Evolutionary conservation across 2,329 filamentous ascomycete species (phyloP).

Genomic region (Colletotrichum costaricense): DNA sequence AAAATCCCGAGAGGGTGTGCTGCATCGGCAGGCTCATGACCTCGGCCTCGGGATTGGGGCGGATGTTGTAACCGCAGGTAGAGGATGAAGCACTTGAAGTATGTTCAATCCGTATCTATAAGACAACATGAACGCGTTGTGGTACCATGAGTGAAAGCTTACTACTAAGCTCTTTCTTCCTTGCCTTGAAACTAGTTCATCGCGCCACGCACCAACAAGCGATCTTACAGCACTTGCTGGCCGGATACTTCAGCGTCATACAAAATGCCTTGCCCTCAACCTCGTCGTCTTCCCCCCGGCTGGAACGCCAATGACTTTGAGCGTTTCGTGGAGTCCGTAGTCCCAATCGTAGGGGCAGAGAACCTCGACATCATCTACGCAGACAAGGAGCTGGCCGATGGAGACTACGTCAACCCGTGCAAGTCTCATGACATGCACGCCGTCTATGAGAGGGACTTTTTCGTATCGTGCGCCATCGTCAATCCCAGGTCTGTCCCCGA

Average conservation of each 20-base stretch:
- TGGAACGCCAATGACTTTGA: conserved; percentile 33
- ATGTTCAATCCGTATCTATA: too few relatives aligned
- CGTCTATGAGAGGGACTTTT: conserved; percentile 52
- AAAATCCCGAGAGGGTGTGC: too few relatives aligned
- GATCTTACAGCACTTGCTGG: too few relatives aligned
- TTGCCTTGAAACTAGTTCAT: too few relatives aligned
- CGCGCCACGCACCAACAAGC: too few relatives aligned
- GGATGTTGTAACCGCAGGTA: too few relatives aligned
- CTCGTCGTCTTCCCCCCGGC: conserved; percentile 14
- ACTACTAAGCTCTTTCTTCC: too few relatives aligned
- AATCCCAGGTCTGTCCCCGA: conserved; percentile 48
- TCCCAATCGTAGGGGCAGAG: conserved; percentile 36
- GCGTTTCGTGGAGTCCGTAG: conserved; percentile 32
- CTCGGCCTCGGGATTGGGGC: too few relatives aligned
- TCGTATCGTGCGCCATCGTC: conserved; percentile 53
- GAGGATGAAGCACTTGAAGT: too few relatives aligned
- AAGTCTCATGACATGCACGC: conserved; percentile 49
- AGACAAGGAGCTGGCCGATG: conserved; percentile 18
- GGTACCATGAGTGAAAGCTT: too few relatives aligned
- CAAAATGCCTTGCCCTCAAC: not conserved
- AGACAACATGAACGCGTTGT: too few relatives aligned
- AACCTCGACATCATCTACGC: conserved; percentile 37
- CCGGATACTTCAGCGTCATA: too few relatives aligned
- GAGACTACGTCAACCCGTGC: conserved; percentile 28
- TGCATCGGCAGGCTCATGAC: not conserved